These are phyloP conservation scores for Solanum microdontum DNA, from an alignment of 257 asterid genomes.

Conservation along the genomic window DNA sequence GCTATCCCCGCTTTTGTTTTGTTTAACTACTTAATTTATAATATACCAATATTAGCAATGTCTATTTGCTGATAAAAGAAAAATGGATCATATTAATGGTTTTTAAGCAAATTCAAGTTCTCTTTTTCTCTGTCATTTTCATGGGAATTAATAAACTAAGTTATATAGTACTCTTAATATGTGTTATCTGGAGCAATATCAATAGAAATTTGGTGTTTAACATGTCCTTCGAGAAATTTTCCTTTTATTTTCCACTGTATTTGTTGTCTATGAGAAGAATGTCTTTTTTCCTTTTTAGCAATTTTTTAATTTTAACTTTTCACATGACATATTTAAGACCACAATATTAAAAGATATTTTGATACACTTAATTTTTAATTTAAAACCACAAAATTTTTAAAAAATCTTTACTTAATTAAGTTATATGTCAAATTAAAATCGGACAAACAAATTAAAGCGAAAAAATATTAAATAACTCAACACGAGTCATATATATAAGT, in stretches of 20 bases:
- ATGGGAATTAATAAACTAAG: neutral
- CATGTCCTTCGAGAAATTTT: neutral
- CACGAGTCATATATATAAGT: neutral
- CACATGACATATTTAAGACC: no score
- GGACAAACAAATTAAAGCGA: no score
- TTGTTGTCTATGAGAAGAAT: neutral
- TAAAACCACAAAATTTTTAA: no score
- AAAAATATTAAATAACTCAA: neutral
- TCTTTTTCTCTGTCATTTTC: neutral
- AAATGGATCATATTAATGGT: neutral
- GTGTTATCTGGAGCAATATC: neutral
- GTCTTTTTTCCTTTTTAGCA: no score
- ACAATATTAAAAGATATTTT: no score
- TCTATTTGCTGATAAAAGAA: neutral
- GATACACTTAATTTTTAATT: neutral
- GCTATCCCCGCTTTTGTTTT: slow-evolving; percentile 58
- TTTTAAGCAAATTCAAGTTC: neutral
- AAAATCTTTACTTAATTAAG: no score
- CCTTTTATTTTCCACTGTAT: neutral
- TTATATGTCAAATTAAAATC: no score
- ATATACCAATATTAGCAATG: no score
- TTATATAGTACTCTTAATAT: neutral
- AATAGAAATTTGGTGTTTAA: neutral
- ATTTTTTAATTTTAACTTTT: no score
- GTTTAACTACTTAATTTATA: no score